Evolutionary conservation across 345 rosid genomes (phyloP).

Genomic region (Citropsis articulata): DNA sequence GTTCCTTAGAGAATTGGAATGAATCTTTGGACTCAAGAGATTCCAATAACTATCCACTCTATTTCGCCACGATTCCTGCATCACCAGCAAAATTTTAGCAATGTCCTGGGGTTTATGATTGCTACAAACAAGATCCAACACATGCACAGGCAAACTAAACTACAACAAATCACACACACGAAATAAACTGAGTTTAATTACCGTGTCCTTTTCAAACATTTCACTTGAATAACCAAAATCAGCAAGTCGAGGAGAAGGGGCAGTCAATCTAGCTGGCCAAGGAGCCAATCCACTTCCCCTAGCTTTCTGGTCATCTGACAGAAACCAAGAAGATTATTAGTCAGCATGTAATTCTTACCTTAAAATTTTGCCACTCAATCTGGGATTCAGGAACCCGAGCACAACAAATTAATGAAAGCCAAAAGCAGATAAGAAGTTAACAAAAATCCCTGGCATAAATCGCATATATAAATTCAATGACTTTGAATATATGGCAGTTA

Average conservation of each 20-base stretch:
- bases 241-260: conserved; percentile 86
- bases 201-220: conserved; percentile 85
- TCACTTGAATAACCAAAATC: conserved; percentile 83
- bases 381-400: neutral
- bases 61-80: conserved; percentile 72
- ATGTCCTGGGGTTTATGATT: neutral
- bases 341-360: neutral
- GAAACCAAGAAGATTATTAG: conserved; percentile 15
- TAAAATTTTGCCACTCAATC: neutral
- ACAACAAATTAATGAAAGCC: neutral
- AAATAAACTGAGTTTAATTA: conserved; percentile 24
- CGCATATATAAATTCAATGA: neutral
- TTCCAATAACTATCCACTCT: conserved; percentile 82
- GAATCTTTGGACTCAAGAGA: conserved; percentile 67
- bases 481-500: neutral
- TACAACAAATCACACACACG: neutral
- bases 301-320: conserved; percentile 65
- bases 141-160: conserved; percentile 6
- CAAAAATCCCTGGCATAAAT: neutral
- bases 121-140: neutral
- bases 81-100: conserved; percentile 16
- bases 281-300: conserved; percentile 95
- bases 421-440: neutral
- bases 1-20: conserved; percentile 71
- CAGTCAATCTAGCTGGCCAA: conserved; percentile 90